Percentiles rank a stretch among this genome's conserved stretches.
phyloP scores from a whole-genome alignment of 257 asterid genomes.

The Nicotiana obtusifolia region DNA sequence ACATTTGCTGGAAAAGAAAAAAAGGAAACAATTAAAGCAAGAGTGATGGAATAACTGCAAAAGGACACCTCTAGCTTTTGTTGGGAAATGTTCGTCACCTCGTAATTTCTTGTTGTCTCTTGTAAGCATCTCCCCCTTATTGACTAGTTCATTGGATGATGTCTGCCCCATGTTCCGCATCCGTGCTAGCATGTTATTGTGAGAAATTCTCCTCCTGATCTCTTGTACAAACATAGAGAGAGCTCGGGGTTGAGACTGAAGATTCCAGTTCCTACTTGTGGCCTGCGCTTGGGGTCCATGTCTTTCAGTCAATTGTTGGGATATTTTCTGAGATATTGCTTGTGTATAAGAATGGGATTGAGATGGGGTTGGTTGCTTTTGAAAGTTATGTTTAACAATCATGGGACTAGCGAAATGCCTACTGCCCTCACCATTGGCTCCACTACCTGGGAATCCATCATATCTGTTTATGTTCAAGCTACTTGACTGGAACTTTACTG shows the following conservation, averaged over 20 bases:
- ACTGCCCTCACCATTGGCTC: neutral
- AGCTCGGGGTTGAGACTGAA: conserved; percentile 22
- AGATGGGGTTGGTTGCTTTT: conserved; percentile 19
- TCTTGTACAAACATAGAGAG: conserved; percentile 16
- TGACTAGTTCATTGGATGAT: conserved; percentile 28
- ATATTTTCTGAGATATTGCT: conserved; percentile 21
- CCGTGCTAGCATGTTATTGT: conserved; percentile 18
- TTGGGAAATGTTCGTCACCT: conserved; percentile 25
- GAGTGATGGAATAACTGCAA: neutral
- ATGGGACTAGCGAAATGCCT: conserved; percentile 4
- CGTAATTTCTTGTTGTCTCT: conserved; percentile 25
- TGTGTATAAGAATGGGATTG: conserved; percentile 25
- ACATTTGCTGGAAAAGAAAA: neutral
- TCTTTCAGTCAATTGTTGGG: conserved; percentile 21
- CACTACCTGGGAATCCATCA: conserved; percentile 14
- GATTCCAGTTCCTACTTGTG: conserved; percentile 26
- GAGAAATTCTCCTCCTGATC: conserved; percentile 26
- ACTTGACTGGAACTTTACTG: conserved; percentile 25
- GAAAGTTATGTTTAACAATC: conserved; percentile 22
- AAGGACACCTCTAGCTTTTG: conserved; percentile 45
- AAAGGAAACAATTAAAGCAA: neutral
- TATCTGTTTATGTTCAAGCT: conserved; percentile 20
- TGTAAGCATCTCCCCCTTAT: conserved; percentile 23
- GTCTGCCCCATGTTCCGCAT: conserved; percentile 23
- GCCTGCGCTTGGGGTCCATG: conserved; percentile 22